Conservation (phyloP, 23 red algal species). For the Cyanidioschyzon merolae region DNA sequence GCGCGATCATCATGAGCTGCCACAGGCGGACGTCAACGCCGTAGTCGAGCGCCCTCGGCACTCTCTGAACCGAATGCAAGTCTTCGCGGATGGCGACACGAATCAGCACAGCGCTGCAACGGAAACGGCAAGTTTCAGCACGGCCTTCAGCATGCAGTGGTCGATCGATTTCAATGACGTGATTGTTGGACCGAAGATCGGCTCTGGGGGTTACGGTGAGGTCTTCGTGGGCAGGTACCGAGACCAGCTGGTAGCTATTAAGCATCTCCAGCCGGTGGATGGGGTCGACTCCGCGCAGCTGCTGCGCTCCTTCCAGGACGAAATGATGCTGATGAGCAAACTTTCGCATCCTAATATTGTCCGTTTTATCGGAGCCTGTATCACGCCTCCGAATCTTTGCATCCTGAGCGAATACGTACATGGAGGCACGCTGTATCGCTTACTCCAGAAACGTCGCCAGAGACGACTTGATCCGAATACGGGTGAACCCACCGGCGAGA, state of each 20-base stretch:
- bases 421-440: slow-evolving; percentile 88
- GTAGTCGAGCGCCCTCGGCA: background rate
- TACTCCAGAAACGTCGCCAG: slow-evolving; percentile 54
- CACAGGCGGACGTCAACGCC: background rate
- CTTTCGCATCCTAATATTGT: slow-evolving; percentile 91
- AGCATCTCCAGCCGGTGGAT: slow-evolving; percentile 77
- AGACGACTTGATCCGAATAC: slow-evolving; percentile 40
- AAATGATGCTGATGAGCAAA: slow-evolving; percentile 96
- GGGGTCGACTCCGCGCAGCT: slow-evolving; percentile 61
- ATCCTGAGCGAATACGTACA: slow-evolving; percentile 91
- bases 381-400: slow-evolving; percentile 66
- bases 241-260: slow-evolving; percentile 79
- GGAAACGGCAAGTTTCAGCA: slow-evolving; percentile 26
- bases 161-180: slow-evolving; percentile 61
- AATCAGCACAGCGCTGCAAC: background rate
- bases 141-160: slow-evolving; percentile 58
- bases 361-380: slow-evolving; percentile 76
- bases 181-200: slow-evolving; percentile 80
- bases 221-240: slow-evolving; percentile 71
- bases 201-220: slow-evolving; percentile 89
- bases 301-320: slow-evolving; percentile 79
- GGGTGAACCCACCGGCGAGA: background rate
- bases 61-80: background rate
- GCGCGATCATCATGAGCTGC: background rate
- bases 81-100: background rate